These are phyloP conservation scores for Coemansia asiatica DNA, from an alignment of 192 early-diverging fungal genomes.

Conservation along the genomic window DNA sequence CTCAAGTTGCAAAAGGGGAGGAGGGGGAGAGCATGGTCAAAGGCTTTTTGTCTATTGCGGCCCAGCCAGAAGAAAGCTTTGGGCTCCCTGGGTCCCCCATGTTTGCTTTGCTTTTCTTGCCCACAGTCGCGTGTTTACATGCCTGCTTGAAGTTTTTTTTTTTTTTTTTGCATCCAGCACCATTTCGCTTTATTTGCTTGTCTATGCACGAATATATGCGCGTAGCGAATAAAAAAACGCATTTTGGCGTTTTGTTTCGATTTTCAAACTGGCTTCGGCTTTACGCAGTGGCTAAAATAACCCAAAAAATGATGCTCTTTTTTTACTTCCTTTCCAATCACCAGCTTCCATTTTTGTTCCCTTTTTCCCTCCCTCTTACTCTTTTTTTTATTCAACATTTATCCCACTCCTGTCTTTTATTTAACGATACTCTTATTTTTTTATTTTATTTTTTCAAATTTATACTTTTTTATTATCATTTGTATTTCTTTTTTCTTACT, in stretches of 20 bases:
- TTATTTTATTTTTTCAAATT: neutral
- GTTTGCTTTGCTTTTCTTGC: neutral
- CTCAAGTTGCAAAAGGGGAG: neutral
- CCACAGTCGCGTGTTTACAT: neutral
- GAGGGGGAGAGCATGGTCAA: no score
- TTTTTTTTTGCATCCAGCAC: neutral
- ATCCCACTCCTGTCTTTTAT: neutral
- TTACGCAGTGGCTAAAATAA: neutral
- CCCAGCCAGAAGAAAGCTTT: neutral
- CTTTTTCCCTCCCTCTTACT: slow-evolving; percentile 10
- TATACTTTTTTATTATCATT: slow-evolving; percentile 6
- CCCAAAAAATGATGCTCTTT: neutral
- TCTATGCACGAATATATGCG: neutral
- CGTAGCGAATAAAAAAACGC: neutral
- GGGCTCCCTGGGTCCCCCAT: neutral
- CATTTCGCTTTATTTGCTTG: neutral
- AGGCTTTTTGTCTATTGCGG: no score
- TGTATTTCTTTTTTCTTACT: slow-evolving; percentile 1
- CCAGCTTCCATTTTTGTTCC: slow-evolving; percentile 7
- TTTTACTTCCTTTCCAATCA: neutral
- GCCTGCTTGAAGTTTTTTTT: no score
- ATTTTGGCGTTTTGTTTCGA: slow-evolving; percentile 6
- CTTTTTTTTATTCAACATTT: slow-evolving; percentile 6
- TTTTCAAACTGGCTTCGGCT: neutral
- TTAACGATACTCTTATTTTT: slow-evolving; percentile 12